Conservation (phyloP, 2,329 filamentous ascomycete species). For the Huntiella bhutanensis region DNA sequence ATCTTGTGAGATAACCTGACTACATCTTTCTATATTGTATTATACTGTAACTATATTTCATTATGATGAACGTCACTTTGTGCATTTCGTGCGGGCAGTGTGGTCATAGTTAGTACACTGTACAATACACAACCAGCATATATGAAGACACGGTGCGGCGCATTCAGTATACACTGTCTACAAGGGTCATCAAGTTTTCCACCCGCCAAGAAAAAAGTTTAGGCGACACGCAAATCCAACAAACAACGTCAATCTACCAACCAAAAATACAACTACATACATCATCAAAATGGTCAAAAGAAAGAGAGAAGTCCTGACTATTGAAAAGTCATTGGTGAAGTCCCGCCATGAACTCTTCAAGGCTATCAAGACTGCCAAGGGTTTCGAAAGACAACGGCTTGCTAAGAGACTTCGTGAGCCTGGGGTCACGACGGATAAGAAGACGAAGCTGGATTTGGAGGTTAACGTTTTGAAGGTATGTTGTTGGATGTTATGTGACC, state of each 20-base stretch:
- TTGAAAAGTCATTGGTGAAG: constrained; percentile 33
- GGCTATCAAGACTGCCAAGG: constrained; percentile 53
- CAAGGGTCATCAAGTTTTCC: no score
- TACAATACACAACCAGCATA: background rate
- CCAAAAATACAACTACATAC: background rate
- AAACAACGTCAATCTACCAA: background rate
- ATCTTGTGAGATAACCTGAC: no score
- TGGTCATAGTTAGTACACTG: background rate
- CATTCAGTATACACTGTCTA: background rate
- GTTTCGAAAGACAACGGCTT: constrained; percentile 61
- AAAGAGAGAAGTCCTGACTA: constrained; percentile 29
- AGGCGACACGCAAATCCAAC: background rate
- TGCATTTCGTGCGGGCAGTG: background rate
- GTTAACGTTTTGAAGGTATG: constrained; percentile 34
- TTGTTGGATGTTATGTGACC: background rate
- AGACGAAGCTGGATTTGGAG: constrained; percentile 43
- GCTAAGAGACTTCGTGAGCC: constrained; percentile 37
- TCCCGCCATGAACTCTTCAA: constrained; percentile 41
- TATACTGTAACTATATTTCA: no score
- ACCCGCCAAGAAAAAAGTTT: background rate
- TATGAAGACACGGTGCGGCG: constrained; percentile 2
- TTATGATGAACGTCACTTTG: no score
- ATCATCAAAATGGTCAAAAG: constrained; percentile 33
- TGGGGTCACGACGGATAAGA: constrained; percentile 27
- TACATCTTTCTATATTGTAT: no score